A percentile compares a stretch with the other conserved stretches of the same genome.
These are phyloP conservation scores for Capsicum rhomboideum DNA, from an alignment of 257 asterid genomes.

Conservation along the genomic window DNA sequence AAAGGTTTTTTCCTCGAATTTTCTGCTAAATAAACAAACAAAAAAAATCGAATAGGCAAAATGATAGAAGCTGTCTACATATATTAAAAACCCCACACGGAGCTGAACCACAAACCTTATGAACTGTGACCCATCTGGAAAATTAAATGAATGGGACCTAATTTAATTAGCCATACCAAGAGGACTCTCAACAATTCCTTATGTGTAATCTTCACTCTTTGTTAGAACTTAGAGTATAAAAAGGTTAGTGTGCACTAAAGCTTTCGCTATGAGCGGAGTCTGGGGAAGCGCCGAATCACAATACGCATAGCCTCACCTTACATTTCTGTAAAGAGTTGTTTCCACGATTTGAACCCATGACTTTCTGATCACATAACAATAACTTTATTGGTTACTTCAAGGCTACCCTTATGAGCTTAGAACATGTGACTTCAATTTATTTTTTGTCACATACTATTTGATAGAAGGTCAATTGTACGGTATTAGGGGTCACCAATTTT, in stretches of 20 bases:
- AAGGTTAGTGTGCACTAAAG: too few species aligned
- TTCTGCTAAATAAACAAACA: not conserved
- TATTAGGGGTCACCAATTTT: not conserved
- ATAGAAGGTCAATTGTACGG: not conserved
- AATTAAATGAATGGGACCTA: conserved; percentile 6
- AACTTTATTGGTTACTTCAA: too few species aligned
- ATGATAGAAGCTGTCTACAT: not conserved
- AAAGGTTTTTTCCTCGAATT: not conserved
- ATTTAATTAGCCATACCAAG: conserved; percentile 4
- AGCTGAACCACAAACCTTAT: conserved; percentile 2
- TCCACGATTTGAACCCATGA: too few species aligned
- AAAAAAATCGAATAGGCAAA: not conserved
- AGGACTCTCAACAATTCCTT: not conserved
- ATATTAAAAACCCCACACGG: conserved; percentile 7
- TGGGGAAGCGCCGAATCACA: too few species aligned
- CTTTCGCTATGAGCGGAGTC: too few species aligned
- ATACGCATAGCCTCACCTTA: too few species aligned
- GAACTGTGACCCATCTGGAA: conserved; percentile 11
- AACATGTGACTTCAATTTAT: not conserved
- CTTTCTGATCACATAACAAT: too few species aligned
- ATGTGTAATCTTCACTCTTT: not conserved
- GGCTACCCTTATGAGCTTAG: too few species aligned
- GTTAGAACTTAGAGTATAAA: not conserved
- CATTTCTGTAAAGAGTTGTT: too few species aligned
- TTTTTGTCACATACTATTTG: not conserved